These are phyloP conservation scores for Pseudogymnoascus sp. DNA, from an alignment of 2,329 filamentous ascomycete genomes.

Conservation along the genomic window DNA sequence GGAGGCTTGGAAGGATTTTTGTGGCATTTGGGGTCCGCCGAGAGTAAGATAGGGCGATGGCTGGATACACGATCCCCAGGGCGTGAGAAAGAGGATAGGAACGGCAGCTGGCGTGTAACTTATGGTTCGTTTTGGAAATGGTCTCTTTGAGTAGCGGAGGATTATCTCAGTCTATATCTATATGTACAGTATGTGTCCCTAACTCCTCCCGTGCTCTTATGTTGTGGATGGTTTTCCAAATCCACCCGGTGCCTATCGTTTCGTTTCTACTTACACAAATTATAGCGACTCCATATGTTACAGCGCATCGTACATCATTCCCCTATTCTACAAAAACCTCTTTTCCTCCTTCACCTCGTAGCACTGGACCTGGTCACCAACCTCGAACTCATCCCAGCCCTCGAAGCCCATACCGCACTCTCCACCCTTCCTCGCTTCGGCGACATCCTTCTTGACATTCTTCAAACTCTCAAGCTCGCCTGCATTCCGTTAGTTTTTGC, in stretches of 20 bases:
- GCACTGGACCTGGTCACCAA: conserved; percentile 79
- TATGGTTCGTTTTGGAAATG: background rate
- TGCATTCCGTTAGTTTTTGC: conserved; percentile 31
- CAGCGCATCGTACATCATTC: conserved; percentile 7
- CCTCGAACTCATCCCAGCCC: conserved; percentile 65
- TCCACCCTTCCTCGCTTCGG: conserved; percentile 81
- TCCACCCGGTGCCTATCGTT: background rate
- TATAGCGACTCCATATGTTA: conserved; percentile 1
- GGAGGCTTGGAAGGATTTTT: background rate
- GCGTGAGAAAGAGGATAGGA: background rate
- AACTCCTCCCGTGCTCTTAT: background rate
- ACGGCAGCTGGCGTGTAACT: background rate
- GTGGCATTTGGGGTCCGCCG: background rate
- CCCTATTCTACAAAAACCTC: conserved; percentile 27
- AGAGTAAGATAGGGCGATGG: background rate
- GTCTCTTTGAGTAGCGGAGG: background rate
- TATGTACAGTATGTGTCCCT: conserved; percentile 1
- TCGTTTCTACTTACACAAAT: conserved; percentile 6
- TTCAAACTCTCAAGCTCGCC: conserved; percentile 75
- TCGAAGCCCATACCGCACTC: conserved; percentile 89
- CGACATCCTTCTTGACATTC: conserved; percentile 84
- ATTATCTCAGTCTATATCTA: conserved; percentile 2
- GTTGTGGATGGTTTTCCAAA: background rate
- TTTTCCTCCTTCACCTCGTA: conserved; percentile 74
- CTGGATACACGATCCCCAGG: background rate